Base-by-base conservation (phyloP, 192 early-diverging fungal species). In the Glomus cerebriforme region DNA sequence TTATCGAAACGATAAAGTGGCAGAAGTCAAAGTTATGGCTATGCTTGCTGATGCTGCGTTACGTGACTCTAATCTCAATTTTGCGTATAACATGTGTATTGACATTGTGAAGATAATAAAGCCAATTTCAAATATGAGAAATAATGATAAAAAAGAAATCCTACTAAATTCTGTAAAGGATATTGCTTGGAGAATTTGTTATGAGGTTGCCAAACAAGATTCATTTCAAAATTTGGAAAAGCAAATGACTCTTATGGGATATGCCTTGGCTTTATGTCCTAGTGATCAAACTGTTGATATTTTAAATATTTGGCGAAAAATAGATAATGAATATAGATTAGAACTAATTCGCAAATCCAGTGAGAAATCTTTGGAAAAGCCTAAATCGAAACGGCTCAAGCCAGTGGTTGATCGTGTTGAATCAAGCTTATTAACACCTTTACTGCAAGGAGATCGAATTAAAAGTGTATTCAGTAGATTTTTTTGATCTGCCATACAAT, bases 31-130 rank as follows among this genome's bases (percentile, higher is more conserved):
- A 22, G 89, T 91, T 9, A 83, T 91, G 22, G 87, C 84, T 7
- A 90, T 92, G 87, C 81, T 92, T 10, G 89, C 91, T 19, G 84
- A 86, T 62, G 84, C 90, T 29, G 90, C 91, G 22, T 81, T 94
- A 43, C 86, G 85, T 54, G 85, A 87, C 62, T 81, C 82, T 69
- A 87, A 92, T 59, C 84, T 87, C 47, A 77, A 80, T n/a, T 83
- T 82, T 58, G 87, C 90, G 0, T 83, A 90, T 43, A 75, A 84
- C 32, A 83, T 90, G 1, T 92, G 91, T 74, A 87, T 88, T n/a
- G 84, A 85, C 8, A 79, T 92, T 9, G 86, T 94, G n/a, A 85
- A 83, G 39, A 79, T 84, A 37, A 81, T 86, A n/a, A 83, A 83
- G 34, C 31, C 78, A 72, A 37, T 71, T 74, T 13, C 34, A 22